phyloP scores from a whole-genome alignment of 768 basidiomycete species.

The Porphyrellus cyaneotinctus region DNA sequence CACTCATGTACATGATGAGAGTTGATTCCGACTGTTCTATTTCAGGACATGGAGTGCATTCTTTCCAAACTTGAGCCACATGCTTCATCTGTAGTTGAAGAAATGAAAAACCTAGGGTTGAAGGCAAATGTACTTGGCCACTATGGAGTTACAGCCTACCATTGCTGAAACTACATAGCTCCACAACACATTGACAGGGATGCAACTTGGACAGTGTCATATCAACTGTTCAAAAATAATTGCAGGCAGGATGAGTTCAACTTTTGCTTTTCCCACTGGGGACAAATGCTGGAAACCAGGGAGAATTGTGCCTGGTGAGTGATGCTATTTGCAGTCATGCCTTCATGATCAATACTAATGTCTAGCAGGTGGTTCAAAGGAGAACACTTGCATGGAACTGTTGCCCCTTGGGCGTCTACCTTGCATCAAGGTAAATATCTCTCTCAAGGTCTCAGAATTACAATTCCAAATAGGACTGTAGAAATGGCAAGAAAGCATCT shows the following conservation, averaged over 20 bases:
- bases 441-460: slow-evolving; percentile 8
- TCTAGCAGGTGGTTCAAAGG: slow-evolving; percentile 11
- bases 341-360: not conserved
- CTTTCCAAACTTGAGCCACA: not conserved
- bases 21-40: no score
- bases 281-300: not conserved
- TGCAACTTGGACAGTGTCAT: not conserved
- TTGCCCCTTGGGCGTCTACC: slow-evolving; percentile 4
- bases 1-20: not conserved
- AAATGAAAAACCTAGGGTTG: not conserved
- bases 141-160: slow-evolving; percentile 2
- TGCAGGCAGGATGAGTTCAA: slow-evolving; percentile 1
- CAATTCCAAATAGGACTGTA: not conserved
- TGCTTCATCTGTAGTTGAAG: not conserved
- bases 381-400: slow-evolving; percentile 5
- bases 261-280: not conserved
- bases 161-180: slow-evolving; percentile 10
- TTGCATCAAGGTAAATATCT: not conserved
- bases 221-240: slow-evolving; percentile 4
- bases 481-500: slow-evolving; percentile 4
- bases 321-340: not conserved
- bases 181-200: not conserved
- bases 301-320: slow-evolving; percentile 8
- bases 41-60: not conserved
- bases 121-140: not conserved